Evolutionary conservation across 1,139 yeast genomes (phyloP).

Genomic region (Suhomyces panamericanus): DNA sequence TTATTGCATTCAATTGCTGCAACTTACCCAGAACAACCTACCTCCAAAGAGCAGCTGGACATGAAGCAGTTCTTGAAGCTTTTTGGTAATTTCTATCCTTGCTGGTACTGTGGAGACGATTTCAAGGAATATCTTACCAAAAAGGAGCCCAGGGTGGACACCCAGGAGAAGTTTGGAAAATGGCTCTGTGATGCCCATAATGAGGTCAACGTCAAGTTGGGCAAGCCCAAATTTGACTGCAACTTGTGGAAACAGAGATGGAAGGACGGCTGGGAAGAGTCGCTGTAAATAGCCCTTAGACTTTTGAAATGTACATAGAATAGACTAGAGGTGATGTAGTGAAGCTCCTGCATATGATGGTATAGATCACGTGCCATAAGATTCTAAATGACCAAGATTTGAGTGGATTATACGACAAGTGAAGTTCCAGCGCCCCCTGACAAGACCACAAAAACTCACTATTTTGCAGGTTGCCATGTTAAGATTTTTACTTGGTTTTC

Average conservation of each 20-base stretch:
- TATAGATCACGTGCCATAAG: too few species aligned
- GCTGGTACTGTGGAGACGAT: conserved; percentile 92
- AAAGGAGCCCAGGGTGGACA: conserved; percentile 65
- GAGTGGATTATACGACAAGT: too few species aligned
- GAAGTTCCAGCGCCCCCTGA: too few species aligned
- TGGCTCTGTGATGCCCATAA: conserved; percentile 98
- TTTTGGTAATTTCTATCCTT: conserved; percentile 85
- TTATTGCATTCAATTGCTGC: conserved; percentile 90
- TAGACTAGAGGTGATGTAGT: not conserved
- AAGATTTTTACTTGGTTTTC: too few species aligned
- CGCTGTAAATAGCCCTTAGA: conserved; percentile 8
- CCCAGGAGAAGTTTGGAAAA: conserved; percentile 76
- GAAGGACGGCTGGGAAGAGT: conserved; percentile 70
- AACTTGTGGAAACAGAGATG: conserved; percentile 89
- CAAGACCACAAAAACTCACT: too few species aligned
- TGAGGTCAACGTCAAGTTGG: conserved; percentile 78
- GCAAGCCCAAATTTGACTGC: conserved; percentile 85
- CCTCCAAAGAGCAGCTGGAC: conserved; percentile 61
- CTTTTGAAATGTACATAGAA: conserved; percentile 1
- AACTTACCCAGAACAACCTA: conserved; percentile 73
- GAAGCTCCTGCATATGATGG: not conserved
- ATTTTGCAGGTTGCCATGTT: too few species aligned
- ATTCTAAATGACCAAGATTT: too few species aligned
- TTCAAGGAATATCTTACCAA: conserved; percentile 61
- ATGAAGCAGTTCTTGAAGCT: conserved; percentile 67